Evolutionary conservation across 1,284 basidiomycete species (phyloP), one percentile per base, ranked within the genome.

Genomic region (Lentinula novae-zelandiae): DNA sequence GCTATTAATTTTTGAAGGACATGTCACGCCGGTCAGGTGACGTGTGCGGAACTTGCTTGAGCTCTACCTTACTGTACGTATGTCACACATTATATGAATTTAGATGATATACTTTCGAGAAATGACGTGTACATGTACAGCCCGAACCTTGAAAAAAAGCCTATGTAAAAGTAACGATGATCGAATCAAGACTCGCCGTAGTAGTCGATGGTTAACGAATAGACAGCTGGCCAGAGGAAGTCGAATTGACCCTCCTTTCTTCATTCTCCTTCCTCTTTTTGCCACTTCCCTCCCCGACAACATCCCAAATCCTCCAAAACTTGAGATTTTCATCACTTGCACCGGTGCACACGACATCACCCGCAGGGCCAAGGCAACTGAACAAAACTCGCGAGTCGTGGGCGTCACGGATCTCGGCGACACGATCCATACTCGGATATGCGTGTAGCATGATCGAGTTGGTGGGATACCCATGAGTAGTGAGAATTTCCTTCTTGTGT

Each of bases 271-370:
- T 81, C 68, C 78, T 81, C 70, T 80, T 81, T 70, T 80, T 83
- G 64, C 73, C 74, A 68, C 78, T 80, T 63, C 80, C 82, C 68
- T 81, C 82, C 63, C 75, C 78, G 27, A 62, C 66, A 49, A 76
- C 75, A 57, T 92, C 89, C 89, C 89, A 92, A 46, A 92, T 82
- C 62, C 85, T 82, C 92, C 92, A 94, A 73, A 95, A 94, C 76
- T 97, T 97, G 67, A 98, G 79, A 70, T 95, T 95, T 78, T 98
- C 95, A 70, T 98, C 96, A 0, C 90, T 91, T 0, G 93, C 93
- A 15, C 91, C 93, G 0, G 95, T 97, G 65, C 88, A 91, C 6
- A 98, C 87, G 5, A 93, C 86, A 66, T 95, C 93, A 0, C 95
- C 96, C 15, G 88, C 90, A 1, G 95, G 96, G 56, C 89, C 86